Evolutionary conservation across 1,284 basidiomycete genomes (phyloP), one percentile per base, ranked within the genome.

Genomic region (Ceratobasidium sp.): DNA sequence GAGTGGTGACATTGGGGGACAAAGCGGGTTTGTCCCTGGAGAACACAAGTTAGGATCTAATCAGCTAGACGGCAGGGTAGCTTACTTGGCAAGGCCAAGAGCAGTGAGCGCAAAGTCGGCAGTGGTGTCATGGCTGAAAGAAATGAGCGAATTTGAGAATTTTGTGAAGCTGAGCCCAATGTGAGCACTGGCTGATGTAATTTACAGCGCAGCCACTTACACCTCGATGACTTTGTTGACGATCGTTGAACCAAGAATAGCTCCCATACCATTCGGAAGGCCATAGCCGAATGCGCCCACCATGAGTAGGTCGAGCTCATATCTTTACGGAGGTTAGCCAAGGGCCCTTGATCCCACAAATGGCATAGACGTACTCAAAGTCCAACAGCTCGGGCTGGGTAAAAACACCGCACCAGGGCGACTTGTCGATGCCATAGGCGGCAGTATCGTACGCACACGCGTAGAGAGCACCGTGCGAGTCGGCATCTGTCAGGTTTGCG

Each of bases 401-500:
- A 77, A 95, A 94, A 6, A 94, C 74, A 3, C 78, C 78, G 78
- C 94, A 96, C 83, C 91, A 94, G 0, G 84, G 84, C 76, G 90
- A 91, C 62, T 84, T 81, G 0, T 75, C 77, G 16, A 69, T 64
- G 0, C 84, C 85, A 85, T 84, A 84, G 44, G 81, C 77, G 33
- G 80, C 84, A 7, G 87, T 88, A 73, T 93, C 90, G 78, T 93
- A 94, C 0, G 91, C 84, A 78, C 94, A 95, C 56, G 95, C 82
- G 2, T 86, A 84, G 76, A 92, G 87, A 42, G 95, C 80, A 74
- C 83, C 85, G 61, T 85, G 82, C 0, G 87, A 81, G 76, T 96
- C 91, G 1, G 77, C 75, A 42, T 83, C 78, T 0, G 82, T 83
- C 30, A 95, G 80, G 46, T 87, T 83, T 1, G 91, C 87, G 8